Evolutionary conservation across 2,329 filamentous ascomycete genomes (phyloP).

Genomic region (Byssothecium circinans): DNA sequence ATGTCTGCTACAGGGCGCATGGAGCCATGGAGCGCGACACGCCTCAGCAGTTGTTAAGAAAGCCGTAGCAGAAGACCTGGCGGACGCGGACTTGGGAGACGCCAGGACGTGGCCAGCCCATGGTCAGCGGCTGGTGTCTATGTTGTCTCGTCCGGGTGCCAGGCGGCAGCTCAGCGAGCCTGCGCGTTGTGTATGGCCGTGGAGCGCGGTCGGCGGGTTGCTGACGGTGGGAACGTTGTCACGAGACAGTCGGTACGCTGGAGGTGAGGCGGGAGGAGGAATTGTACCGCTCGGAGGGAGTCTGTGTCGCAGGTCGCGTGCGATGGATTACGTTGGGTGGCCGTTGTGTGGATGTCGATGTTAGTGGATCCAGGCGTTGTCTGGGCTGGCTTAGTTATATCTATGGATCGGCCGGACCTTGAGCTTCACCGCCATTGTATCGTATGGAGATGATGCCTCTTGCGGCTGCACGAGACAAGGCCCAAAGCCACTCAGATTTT

Average conservation of each 20-base stretch:
- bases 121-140: slow-evolving; percentile 16
- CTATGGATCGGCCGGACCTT: too few species aligned
- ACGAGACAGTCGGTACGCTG: slow-evolving; percentile 12
- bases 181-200: not conserved
- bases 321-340: too few species aligned
- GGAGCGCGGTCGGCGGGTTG: not conserved
- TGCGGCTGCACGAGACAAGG: slow-evolving; percentile 3
- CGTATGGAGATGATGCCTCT: not conserved
- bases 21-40: slow-evolving; percentile 8
- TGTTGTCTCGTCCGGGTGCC: not conserved
- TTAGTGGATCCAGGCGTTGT: too few species aligned
- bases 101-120: slow-evolving; percentile 29
- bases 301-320: too few species aligned
- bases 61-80: slow-evolving; percentile 19
- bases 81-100: slow-evolving; percentile 24
- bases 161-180: too few species aligned
- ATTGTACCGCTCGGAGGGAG: too few species aligned
- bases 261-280: slow-evolving; percentile 16
- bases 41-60: slow-evolving; percentile 19
- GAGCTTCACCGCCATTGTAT: too few species aligned
- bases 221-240: not conserved
- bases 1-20: slow-evolving; percentile 31
- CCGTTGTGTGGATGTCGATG: too few species aligned
- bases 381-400: too few species aligned
- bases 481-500: slow-evolving; percentile 10